A percentile compares a stretch with the other conserved stretches of the same genome.
Evolutionary conservation across 2,329 filamentous ascomycete species (phyloP).

Genomic region (Blastomyces emzantsi): DNA sequence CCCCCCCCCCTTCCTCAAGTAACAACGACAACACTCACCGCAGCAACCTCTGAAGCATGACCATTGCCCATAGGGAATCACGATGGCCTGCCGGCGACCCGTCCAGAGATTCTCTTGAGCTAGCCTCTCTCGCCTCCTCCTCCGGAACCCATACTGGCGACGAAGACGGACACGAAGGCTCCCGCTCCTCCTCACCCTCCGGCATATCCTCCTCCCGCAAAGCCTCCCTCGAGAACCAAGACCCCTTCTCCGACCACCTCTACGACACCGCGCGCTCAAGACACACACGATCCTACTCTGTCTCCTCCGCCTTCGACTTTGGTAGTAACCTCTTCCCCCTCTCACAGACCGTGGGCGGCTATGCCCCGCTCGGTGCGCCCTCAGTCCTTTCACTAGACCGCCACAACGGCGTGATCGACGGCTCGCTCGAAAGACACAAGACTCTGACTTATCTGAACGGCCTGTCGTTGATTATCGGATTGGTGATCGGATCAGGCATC

Average conservation of each 20-base stretch:
- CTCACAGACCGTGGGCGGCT: conserved; percentile 68
- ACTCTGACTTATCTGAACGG: conserved; percentile 92
- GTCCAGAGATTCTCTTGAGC: conserved; percentile 84
- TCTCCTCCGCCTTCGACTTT: conserved; percentile 92
- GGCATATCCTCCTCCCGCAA: conserved; percentile 87
- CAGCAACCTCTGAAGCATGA: conserved; percentile 10
- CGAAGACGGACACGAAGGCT: conserved; percentile 36
- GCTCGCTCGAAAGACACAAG: conserved; percentile 89
- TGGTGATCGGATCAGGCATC: conserved; percentile 94
- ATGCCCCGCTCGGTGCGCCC: conserved; percentile 76
- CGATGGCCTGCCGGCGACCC: conserved; percentile 19
- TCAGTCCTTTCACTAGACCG: conserved; percentile 48
- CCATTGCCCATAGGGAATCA: conserved; percentile 25
- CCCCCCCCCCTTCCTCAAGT: neutral
- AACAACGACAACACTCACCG: neutral
- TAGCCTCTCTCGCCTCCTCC: conserved; percentile 86
- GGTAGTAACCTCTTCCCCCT: conserved; percentile 87
- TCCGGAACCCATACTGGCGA: conserved; percentile 51
- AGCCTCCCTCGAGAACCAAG: conserved; percentile 78
- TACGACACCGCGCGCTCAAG: conserved; percentile 44
- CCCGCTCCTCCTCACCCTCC: conserved; percentile 64
- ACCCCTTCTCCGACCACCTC: conserved; percentile 52
- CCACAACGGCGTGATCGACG: conserved; percentile 55
- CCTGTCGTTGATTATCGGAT: conserved; percentile 75
- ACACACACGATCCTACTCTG: conserved; percentile 66